Evolutionary conservation across 352 stramenopile genomes (phyloP), one percentile per base, ranked within the genome.

Genomic region (Lagenidium giganteum): DNA sequence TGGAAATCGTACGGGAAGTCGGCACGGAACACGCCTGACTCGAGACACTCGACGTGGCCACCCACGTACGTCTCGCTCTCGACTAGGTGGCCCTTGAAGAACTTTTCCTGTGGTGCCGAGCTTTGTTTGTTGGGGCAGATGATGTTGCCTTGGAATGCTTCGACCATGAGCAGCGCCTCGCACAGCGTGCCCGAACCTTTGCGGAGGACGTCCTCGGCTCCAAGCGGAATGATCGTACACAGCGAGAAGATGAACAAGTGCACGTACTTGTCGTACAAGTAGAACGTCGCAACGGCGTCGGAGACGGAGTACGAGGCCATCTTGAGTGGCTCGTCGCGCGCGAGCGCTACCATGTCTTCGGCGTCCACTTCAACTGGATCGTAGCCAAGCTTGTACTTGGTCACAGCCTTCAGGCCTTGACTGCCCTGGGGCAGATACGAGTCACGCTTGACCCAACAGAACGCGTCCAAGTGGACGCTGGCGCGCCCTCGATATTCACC

Each of bases 241-340:
- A 99, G 75, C 36, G 90, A 98, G 65, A 99, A 99, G 41, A 99
- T 97, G 63, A 99, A 99, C 44, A 99, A 62, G 58, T 99, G 96
- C 23, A 99, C 96, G 54, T 99, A 99, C 54, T 98, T 98, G 51
- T 98, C 95, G 65, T 99, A 99, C 13, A 99, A 67, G 64, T 99
- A 99, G 62, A 98, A 99, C 1, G 97, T 99, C 2, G 96, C 96
- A 9, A 99, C 96, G n/a, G 97, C 97, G 74, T 99, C 96, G 14
- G 96, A 99, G n/a, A 99, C 97, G 14, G 95, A 99, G 71, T 99
- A 99, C 17, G 90, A 96, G 1, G 96, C 96, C 97, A 99, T 99
- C 49, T 98, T 90, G 17, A 93, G 67, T 8, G 97, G 96, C 33
- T 96, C 64, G 58, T 98, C 93, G 30, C 82, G 78, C 4, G 97